Base-by-base conservation (phyloP, 2,329 filamentous ascomycete genomes). In the Thermoascus crustaceus region DNA sequence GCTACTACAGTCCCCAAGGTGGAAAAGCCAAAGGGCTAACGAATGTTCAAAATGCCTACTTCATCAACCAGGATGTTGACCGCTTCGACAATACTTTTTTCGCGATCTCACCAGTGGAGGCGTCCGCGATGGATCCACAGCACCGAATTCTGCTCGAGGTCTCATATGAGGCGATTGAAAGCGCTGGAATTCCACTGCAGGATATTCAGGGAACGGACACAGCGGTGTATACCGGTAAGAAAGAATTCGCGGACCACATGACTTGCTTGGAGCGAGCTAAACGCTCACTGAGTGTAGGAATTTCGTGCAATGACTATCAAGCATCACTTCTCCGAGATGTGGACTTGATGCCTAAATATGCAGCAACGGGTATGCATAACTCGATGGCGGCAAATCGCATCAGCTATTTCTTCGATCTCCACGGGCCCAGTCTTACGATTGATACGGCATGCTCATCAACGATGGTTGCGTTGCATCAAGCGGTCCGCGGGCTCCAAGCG, bases 121-220 rank as follows among this genome's bases (percentile, higher is more conserved):
- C 43, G 10, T 25, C 25, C 8, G 35, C 33, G 9, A 35, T 46
- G 27, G 43, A 46, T 39, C 43, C 43, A 2, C 43, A 46, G 24
- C 43, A 46, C 24, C 41, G 43, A 18, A 30, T 44, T 5, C 33
- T 45, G 22, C 31, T 46, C n/a, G 41, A 43, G 31, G 33, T 30
- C 27, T 32, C 38, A 8, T 42, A 35, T 16, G 55, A 64, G 41
- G 58, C 62, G 1, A 43, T 75, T 0, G 63, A 67, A 30, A 60
- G 49, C 37, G 59, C 50, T 9, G 59, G 57, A 6, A 40, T 57
- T 0, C 45, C 50, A 2, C 48, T 49, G 36, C 52, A 59, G 11
- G 45, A 35, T 19, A 37, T 52, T 14, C 41, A 43, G 3, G 49
- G 45, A 2, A 46, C 48, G 10, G 50, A 45, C 27, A 38, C 46